A percentile compares a stretch with the other conserved stretches of the same genome.
Evolutionary conservation across 139 green algal genomes (phyloP).

Genomic region (Chlamydomonas sp.): DNA sequence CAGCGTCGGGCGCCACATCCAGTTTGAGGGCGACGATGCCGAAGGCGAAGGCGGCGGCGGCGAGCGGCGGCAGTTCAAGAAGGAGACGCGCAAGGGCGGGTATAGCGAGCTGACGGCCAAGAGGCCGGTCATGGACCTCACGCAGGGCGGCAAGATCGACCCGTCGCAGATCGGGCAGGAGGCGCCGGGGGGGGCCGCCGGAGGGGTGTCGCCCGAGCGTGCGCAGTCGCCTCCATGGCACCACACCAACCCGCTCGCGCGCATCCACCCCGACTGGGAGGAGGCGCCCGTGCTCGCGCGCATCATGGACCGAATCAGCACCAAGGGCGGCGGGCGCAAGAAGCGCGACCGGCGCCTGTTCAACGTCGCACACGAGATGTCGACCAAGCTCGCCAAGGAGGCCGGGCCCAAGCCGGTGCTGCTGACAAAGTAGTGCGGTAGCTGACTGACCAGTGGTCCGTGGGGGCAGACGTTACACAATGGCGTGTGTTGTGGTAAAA

Average conservation of each 20-base stretch:
- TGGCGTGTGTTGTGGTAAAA: too few species aligned
- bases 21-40: background rate
- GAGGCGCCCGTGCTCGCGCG: slow-evolving; percentile 36
- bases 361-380: background rate
- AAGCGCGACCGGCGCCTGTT: slow-evolving; percentile 23
- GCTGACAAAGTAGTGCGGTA: slow-evolving; percentile 11
- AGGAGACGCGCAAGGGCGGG: slow-evolving; percentile 25
- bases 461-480: too few species aligned
- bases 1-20: slow-evolving; percentile 1
- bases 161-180: background rate
- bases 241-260: slow-evolving; percentile 41
- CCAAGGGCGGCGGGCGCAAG: slow-evolving; percentile 34
- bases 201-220: too few species aligned
- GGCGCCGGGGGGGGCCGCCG: background rate
- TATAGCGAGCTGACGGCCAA: slow-evolving; percentile 15
- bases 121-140: background rate
- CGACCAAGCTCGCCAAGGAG: background rate
- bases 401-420: slow-evolving; percentile 7
- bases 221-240: slow-evolving; percentile 36
- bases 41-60: slow-evolving; percentile 8
- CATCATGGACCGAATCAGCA: slow-evolving; percentile 38
- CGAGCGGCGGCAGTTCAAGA: slow-evolving; percentile 25
- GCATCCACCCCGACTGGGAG: slow-evolving; percentile 46
- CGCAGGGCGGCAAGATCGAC: background rate
- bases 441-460: too few species aligned